Base-by-base conservation (phyloP, 371 early-diverging fungal genomes). In the Rhizopus arrhizus region DNA sequence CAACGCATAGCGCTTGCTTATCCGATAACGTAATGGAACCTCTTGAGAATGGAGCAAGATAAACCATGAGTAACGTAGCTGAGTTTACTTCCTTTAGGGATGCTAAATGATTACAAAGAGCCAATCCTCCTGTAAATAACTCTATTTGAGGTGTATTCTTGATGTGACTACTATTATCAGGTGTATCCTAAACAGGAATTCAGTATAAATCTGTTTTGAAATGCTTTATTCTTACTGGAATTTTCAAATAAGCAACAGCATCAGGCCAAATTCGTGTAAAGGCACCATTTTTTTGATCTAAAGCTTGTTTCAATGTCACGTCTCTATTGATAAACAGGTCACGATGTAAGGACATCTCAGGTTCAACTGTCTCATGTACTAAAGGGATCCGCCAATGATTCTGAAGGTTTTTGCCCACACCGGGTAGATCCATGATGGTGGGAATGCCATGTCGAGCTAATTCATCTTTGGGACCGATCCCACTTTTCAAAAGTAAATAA, bases 331-430 rank as follows among this genome's bases (percentile, higher is more conserved):
- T n/a, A 32, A 68, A 61, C 2, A 61, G 38, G 3, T 38, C 34
- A 8, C 41, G 34, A 38, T 71, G 67, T 10, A 71, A 48, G 5
- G 61, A 65, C 38, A 58, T 58, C 3, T 56, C 59, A 3, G 70
- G 51, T 15, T 46, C 8, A 1, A 49, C n/a, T 2, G 71, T 73
- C 33, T 62, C 66, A 43, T 66, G 61, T 4, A 62, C 53, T 11
- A 61, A 33, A 34, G 65, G 64, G 0, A 74, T 61, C 15, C 61
- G 62, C 55, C 72, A 62, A 58, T 78, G 79, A 36, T 75, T 74
- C 31, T 67, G 68, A 33, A 81, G 55, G 55, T 78, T 76, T 29
- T 65, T 53, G 6, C 78, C 78, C 10, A 81, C 81, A 13, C 73
- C 75, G 29, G 72, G 70, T 11, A 69, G 40, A 55, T 76, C 62